These are phyloP conservation scores for Trichoderma aggressivum DNA, from an alignment of 2,329 filamentous ascomycete genomes.

Conservation along the genomic window DNA sequence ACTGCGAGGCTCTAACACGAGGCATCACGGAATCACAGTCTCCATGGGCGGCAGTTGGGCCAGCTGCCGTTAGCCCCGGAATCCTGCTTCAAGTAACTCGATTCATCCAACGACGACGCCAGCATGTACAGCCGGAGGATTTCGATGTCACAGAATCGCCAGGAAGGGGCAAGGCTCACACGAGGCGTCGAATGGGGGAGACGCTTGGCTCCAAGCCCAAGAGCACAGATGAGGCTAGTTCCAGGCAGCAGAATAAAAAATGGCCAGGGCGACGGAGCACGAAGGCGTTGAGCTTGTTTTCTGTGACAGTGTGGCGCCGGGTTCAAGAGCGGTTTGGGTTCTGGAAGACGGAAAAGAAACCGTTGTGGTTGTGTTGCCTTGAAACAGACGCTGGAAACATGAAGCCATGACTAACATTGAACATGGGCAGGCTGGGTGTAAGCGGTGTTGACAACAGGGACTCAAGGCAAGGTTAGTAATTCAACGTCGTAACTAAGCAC, in stretches of 20 bases:
- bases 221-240: constrained; percentile 7
- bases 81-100: not conserved
- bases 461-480: not conserved
- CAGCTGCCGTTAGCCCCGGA: constrained; percentile 10
- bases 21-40: not conserved
- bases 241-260: constrained; percentile 20
- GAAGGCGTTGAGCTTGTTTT: constrained; percentile 3
- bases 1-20: not conserved
- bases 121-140: constrained; percentile 1
- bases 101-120: not conserved
- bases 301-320: not conserved
- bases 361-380: not conserved
- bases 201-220: constrained; percentile 9
- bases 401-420: not conserved
- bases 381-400: not conserved
- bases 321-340: not conserved
- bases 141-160: not conserved
- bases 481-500: not conserved
- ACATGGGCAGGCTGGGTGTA: not conserved
- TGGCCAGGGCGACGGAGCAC: not conserved
- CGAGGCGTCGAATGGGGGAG: constrained; percentile 18
- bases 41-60: not conserved
- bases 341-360: not conserved
- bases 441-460: not conserved
- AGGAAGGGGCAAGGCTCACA: constrained; percentile 10